Evolutionary conservation across 1,284 basidiomycete genomes (phyloP).

Genomic region (Takashimella koratensis): DNA sequence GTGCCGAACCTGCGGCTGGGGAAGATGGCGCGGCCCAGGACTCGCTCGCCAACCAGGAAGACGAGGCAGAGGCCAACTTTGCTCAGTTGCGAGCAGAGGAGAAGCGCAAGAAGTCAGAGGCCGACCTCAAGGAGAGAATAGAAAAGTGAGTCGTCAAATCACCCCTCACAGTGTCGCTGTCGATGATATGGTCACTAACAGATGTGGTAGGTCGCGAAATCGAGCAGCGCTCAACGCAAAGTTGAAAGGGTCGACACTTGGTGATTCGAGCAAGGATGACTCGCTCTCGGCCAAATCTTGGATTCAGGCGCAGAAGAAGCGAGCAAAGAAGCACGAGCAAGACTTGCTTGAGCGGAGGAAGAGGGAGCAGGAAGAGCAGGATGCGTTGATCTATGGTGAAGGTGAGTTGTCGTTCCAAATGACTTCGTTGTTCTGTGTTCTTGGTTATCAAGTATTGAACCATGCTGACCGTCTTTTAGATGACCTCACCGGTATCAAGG

Average conservation of each 20-base stretch:
- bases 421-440: too few relatives aligned
- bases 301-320: constrained; percentile 84
- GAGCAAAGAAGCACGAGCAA: constrained; percentile 75
- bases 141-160: constrained; percentile 80
- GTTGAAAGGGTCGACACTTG: constrained; percentile 85
- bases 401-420: constrained; percentile 57
- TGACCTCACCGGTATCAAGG: constrained; percentile 89
- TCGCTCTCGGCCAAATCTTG: constrained; percentile 67
- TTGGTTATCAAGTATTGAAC: too few relatives aligned
- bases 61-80: constrained; percentile 75
- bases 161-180: too few relatives aligned
- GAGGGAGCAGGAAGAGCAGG: constrained; percentile 72
- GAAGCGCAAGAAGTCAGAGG: constrained; percentile 67
- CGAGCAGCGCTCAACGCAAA: constrained; percentile 82
- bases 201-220: constrained; percentile 59
- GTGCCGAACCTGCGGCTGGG: constrained; percentile 59
- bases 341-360: constrained; percentile 69
- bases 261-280: constrained; percentile 64
- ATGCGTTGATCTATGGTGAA: constrained; percentile 70
- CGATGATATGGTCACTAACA: too few relatives aligned
- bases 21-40: constrained; percentile 51
- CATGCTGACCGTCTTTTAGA: constrained; percentile 32
- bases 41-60: constrained; percentile 57
- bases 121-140: constrained; percentile 72
- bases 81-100: constrained; percentile 65